Conservation (phyloP, 192 early-diverging fungal genomes). For the Coemansia sp. region DNA sequence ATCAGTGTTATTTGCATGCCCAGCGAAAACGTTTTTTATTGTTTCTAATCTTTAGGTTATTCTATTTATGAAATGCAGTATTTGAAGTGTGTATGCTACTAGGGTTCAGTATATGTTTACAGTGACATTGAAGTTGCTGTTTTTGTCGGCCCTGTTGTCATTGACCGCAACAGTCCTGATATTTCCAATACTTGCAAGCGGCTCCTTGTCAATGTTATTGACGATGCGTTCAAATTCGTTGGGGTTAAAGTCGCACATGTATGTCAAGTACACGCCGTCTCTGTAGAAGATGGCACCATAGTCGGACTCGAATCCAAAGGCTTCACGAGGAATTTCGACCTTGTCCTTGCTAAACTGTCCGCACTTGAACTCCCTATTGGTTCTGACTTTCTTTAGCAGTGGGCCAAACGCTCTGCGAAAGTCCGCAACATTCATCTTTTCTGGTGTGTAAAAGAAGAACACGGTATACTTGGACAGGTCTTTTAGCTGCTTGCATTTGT, state of each 20-base stretch:
- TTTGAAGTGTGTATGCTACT: no score
- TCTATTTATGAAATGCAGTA: no score
- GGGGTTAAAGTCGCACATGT: constrained; percentile 8
- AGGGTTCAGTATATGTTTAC: no score
- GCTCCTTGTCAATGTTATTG: background rate
- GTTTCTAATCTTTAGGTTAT: no score
- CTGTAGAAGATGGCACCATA: constrained; percentile 9
- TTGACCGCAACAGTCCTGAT: background rate
- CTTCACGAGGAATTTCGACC: background rate
- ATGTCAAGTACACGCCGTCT: constrained; percentile 1
- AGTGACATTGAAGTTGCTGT: no score
- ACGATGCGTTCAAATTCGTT: background rate
- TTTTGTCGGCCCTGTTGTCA: background rate
- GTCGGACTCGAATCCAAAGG: constrained; percentile 7
- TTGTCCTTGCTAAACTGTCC: background rate
- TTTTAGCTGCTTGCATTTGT: background rate
- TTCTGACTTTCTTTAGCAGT: background rate
- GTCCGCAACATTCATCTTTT: background rate
- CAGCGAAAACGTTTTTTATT: no score
- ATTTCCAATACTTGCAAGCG: background rate
- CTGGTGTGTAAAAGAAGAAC: constrained; percentile 6
- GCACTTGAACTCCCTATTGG: constrained; percentile 2
- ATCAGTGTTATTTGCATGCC: no score
- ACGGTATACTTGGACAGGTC: constrained; percentile 6
- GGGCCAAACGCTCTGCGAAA: background rate